A percentile compares a stretch with the other conserved stretches of the same genome.
Evolutionary conservation across 805 yeast genomes (phyloP).

Genomic region (Monosporozyma aquatica): DNA sequence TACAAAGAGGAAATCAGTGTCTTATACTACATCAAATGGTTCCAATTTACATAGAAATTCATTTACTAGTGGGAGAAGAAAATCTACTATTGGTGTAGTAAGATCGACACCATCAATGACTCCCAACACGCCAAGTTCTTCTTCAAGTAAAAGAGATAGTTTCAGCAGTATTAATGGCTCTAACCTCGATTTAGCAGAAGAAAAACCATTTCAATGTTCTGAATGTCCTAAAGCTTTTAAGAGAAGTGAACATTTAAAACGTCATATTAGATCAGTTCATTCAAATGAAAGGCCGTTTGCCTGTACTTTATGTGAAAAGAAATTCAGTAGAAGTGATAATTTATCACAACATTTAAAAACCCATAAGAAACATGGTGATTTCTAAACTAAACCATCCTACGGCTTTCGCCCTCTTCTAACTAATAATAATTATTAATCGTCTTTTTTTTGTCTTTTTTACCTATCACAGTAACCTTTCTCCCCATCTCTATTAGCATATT

Average conservation of each 20-base stretch:
- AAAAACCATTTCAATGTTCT: conserved; percentile 33
- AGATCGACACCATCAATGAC: conserved; percentile 3
- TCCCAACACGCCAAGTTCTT: not conserved
- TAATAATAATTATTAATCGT: not conserved
- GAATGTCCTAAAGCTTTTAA: conserved; percentile 41
- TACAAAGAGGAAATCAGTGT: conserved; percentile 9
- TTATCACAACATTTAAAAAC: conserved; percentile 56
- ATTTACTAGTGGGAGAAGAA: conserved; percentile 6
- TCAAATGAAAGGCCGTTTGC: conserved; percentile 51
- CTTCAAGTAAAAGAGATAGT: not conserved
- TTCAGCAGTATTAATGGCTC: not conserved
- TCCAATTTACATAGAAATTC: conserved; percentile 1
- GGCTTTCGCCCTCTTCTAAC: too few relatives aligned
- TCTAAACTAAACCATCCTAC: conserved; percentile 8
- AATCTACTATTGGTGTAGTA: conserved; percentile 9
- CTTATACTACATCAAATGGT: not conserved
- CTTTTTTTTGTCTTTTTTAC: not conserved
- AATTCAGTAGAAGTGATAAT: conserved; percentile 60
- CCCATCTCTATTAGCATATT: too few relatives aligned
- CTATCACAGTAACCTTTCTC: too few relatives aligned
- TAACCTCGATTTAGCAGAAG: conserved; percentile 8
- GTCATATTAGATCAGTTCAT: conserved; percentile 62
- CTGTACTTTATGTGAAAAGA: conserved; percentile 50
- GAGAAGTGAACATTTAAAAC: conserved; percentile 57
- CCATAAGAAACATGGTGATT: conserved; percentile 35